Evolutionary conservation across 495 filamentous ascomycete species (phyloP), one percentile per base, ranked within the genome.

Genomic region (Penicillium cinerascens): DNA sequence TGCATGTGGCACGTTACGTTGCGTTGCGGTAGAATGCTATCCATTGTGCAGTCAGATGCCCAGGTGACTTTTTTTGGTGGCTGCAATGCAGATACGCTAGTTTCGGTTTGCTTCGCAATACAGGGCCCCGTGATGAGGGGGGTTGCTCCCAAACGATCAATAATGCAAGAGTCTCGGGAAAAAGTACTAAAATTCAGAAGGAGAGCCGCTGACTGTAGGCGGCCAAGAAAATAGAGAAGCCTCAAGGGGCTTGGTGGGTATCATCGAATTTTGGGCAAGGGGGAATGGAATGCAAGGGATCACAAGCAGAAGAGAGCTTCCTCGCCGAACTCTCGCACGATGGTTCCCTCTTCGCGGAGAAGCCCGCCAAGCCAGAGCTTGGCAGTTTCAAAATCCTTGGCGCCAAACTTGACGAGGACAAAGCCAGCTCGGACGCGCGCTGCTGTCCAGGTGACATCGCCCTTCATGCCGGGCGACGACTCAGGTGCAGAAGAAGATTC

Each of bases 331-430:
- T 79, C 74, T 44, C 68, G 75, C 22, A 63, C 62, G 4, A 88
- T 71, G 40, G 71, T 85, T 0, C 80, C 83, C 56, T 86, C 82
- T 43, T 79, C 71, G 21, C 65, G 69, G 27, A 89, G 59, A 56
- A 88, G 71, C 5, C 63, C 66, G 16, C 74, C 75, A 42, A 88
- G 60, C 83, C 86, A 89, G 37, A 70, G 64, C 54, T 78, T 79
- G 33, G 81, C 84, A 1, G 82, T 78, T 50, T 88, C 83, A 29
- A 87, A 77, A 41, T 79, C 78, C 54, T 62, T 68, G 1, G 84
- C 85, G 4, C 79, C 80, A 64, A 97, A 93, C 72, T 97, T 98
- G 21, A 97, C 86, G 18, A 97, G 76, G 8, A 92, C 84, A 58
- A 89, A 95, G 1, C 89, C 90, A 8, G 70, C 74, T 7, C 92